Base-by-base conservation (phyloP, 2,329 filamentous ascomycete genomes). In the Diplodia seriata region DNA sequence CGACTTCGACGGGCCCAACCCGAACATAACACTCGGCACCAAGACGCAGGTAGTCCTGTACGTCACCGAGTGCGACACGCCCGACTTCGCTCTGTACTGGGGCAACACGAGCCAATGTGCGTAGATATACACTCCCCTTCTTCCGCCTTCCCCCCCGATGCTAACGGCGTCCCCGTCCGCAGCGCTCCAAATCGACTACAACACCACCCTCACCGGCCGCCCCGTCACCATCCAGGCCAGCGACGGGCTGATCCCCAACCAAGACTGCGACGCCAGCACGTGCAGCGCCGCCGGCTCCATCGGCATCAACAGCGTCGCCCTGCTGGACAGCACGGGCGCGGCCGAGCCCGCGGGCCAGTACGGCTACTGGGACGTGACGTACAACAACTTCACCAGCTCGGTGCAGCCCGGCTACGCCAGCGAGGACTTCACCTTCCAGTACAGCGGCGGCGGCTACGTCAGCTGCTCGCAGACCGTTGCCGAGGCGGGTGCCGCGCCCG, bases 281-380 rank as follows among this genome's bases (percentile, higher is more conserved):
- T 59, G 55, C 18, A 61, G 15, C 57, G 57, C 18, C 57, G 49
- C 57, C 0, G 29, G 14, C 11, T 1, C 15, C 3, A 49, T 50
- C 57, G 57, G 11, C 29, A 49, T 61, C 57, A 15, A 36, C 40
- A 12, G 23, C 3, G 40, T 61, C 40, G 26, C 5, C 18, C 57
- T 61, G 3, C 57, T 61, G 40, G 57, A 61, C 57, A 33, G 20
- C 9, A 9, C 57, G 0, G 26, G 29, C 15, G 4, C 33, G 7
- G 85, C 57, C 20, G 36, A 43, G 26, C 23, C 23, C 15, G 57
- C 40, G 8, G 33, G 40, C 8, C 57, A 61, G 40, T 61, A 61
- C 40, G 57, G 57, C 40, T 61, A 61, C 57, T 61, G 57, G 57
- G 57, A 61, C 57, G 23, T 61, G 7, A 61, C 38, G 23, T 61